Evolutionary conservation across 495 filamentous ascomycete species (phyloP), one percentile per base, ranked within the genome.

Genomic region (Penicillium steckii): DNA sequence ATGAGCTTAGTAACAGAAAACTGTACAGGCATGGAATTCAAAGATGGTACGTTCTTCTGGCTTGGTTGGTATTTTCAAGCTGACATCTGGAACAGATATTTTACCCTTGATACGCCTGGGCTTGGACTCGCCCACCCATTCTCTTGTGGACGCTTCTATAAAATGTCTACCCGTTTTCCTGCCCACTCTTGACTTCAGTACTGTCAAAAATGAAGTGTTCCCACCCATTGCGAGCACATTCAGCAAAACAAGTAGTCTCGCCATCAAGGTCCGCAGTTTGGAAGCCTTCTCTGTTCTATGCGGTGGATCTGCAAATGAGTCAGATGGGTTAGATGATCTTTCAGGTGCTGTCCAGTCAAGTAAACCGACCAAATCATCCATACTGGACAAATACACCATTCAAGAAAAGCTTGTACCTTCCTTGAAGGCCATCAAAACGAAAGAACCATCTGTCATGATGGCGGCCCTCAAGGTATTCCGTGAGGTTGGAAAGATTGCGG

Each of bases 381-480:
- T 91, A 15, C 75, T 98, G 26, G 94, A 98, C 70, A 97, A 97
- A 65, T 96, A 91, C 59, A 97, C 94, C 1, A 88, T 97, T 59
- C 95, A 98, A 63, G 94, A 97, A 65, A 97, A 95, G 70, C 85
- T 98, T 13, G 81, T 97, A 3, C 94, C 94, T 1, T 75, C 96
- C 4, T 78, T 98, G 47, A 91, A 89, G 61, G 90, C 75, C 1
- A 97, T 98, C 67, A 97, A 97, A 66, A 98, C 94, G 0, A 97
- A 95, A 61, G 94, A 98, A 61, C 94, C 94, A 0, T 92, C 90
- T 2, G 94, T 98, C 3, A 96, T 96, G 88, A 93, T 97, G 82
- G 91, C 94, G 1, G 89, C 91, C 0, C 77, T 97, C 17, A 81
- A 83, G 22, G 91, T 97, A 9, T 84, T 97, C 56, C 80, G 77